Evolutionary conservation across 768 basidiomycete species (phyloP), one percentile per base, ranked within the genome.

Genomic region (Trametes gibbosa): DNA sequence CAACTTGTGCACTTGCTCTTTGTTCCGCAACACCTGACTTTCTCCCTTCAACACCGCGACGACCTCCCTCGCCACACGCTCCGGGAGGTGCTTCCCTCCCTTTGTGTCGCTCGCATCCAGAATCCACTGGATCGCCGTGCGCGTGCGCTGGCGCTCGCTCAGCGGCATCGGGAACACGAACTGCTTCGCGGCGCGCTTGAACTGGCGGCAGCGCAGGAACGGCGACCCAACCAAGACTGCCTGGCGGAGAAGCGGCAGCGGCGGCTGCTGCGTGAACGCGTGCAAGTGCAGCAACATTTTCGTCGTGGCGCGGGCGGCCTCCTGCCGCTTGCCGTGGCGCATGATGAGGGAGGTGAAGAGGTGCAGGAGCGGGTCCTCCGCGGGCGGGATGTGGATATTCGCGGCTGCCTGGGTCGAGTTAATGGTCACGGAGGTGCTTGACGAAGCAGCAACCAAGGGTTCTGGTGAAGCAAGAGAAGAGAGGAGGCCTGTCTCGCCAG

Each of bases 11-110:
- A 81, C 66, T 47, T 83, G 79, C 62, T 77, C 74, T 72, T 92
- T 88, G 71, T 80, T 80, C 50, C 77, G 79, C 58, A 91, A n/a
- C 25, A 53, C 57, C 17, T 76, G 69, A 43, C 83, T 83, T 4
- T 81, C 79, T 17, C 84, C 84, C 65, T 87, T 76, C n/a, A 92
- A 63, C 19, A 92, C 81, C 0, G 77, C 79, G 43, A 97, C 77
- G 32, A 95, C 74, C 74, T 96, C 92, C 68, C 84, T 78, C 29
- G 93, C 93, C 60, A 96, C 71, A 59, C 93, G 76, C 66, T 89
- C 84, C 63, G 85, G 84, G 7, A 88, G 61, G 0, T 75, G 81
- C 65, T 79, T 79, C 23, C 87, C 89, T 0, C 79, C 70, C 41
- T 80, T 79, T 55, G 73, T 75, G 58, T 86, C 79, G 60, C 83